Evolutionary conservation across 2,329 filamentous ascomycete species (phyloP).

Genomic region (Tolypocladium cylindrosporum): DNA sequence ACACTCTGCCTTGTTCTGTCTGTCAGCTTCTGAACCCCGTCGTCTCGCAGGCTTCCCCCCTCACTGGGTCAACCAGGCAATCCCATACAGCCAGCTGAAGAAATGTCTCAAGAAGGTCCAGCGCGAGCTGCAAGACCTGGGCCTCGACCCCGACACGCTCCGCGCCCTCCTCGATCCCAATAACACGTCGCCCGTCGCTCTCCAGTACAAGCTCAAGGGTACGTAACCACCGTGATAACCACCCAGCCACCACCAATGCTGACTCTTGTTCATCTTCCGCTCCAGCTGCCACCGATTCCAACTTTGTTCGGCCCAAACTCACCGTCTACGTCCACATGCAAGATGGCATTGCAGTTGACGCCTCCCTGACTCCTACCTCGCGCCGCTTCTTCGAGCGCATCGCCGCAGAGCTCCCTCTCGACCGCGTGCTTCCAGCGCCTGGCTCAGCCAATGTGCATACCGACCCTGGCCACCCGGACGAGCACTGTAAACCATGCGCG

Average conservation of each 20-base stretch:
- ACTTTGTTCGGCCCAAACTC: conserved; percentile 54
- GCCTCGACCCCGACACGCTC: conserved; percentile 63
- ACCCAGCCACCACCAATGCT: neutral
- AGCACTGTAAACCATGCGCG: neutral
- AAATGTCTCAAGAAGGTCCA: conserved; percentile 80
- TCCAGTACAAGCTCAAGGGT: conserved; percentile 49
- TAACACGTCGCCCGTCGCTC: conserved; percentile 32
- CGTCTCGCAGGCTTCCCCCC: conserved; percentile 52
- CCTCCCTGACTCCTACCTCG: conserved; percentile 55
- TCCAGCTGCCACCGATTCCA: conserved; percentile 27
- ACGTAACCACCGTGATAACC: conserved; percentile 7
- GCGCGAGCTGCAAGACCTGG: conserved; percentile 58
- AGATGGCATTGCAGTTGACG: conserved; percentile 59
- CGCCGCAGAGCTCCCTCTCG: conserved; percentile 30
- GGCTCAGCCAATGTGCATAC: conserved; percentile 1
- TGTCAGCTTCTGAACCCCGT: neutral
- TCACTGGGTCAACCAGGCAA: conserved; percentile 63
- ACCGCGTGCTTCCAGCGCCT: neutral
- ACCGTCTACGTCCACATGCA: conserved; percentile 58
- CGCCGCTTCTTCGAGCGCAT: conserved; percentile 53
- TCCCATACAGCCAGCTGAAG: conserved; percentile 77
- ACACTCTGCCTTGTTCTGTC: neutral
- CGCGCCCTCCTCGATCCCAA: conserved; percentile 49
- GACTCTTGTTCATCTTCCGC: neutral
- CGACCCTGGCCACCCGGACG: conserved; percentile 1